phyloP scores from a whole-genome alignment of 2,329 filamentous ascomycete species.

The Alternaria gansuensis region DNA sequence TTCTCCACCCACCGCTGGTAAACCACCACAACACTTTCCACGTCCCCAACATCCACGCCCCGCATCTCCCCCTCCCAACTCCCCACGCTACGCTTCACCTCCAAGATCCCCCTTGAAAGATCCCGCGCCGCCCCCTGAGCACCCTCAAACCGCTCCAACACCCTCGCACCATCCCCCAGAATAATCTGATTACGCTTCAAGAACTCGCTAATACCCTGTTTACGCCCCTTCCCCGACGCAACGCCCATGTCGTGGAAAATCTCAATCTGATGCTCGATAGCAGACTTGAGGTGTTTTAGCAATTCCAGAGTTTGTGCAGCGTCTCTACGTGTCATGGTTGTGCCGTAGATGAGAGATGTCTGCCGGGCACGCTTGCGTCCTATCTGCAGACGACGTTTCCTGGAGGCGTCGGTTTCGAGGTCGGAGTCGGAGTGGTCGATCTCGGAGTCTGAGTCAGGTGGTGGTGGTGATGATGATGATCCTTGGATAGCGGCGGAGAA shows the following conservation, averaged over 20 bases:
- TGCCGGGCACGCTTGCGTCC: background rate
- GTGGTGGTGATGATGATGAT: background rate
- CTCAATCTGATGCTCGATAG: background rate
- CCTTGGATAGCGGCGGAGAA: background rate
- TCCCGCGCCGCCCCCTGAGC: background rate
- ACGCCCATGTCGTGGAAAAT: background rate
- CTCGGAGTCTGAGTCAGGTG: background rate
- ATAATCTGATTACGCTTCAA: background rate
- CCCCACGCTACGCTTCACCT: background rate
- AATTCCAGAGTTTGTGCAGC: background rate
- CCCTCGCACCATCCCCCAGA: background rate
- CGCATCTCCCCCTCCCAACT: background rate
- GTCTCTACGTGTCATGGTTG: background rate
- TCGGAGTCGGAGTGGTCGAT: conserved; percentile 2
- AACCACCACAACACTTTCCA: background rate
- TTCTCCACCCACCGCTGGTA: background rate
- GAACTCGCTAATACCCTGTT: background rate
- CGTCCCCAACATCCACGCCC: background rate
- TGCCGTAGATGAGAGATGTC: background rate
- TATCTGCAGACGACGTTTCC: background rate
- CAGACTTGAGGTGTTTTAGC: background rate
- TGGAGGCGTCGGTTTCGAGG: background rate
- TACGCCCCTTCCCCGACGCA: background rate
- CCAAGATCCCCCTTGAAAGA: background rate
- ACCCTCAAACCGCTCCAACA: background rate